Percentiles rank a stretch among this genome's conserved stretches.
Conservation (phyloP, 2,329 filamentous ascomycete species). For the Aureobasidium subglaciale region DNA sequence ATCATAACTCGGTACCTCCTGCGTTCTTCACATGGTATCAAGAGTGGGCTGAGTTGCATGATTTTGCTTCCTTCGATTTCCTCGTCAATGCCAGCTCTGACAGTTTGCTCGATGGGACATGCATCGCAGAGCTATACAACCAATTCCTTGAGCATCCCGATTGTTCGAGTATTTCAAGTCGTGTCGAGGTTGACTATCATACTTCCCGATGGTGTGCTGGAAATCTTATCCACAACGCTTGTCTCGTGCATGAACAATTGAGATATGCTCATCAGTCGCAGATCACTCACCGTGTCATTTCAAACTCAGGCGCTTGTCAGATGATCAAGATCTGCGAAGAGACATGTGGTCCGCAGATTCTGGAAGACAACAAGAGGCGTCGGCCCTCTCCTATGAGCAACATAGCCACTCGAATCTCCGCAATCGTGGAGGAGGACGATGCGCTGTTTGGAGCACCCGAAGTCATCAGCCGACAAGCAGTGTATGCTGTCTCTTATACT, state of each 20-base stretch:
- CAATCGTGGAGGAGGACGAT: slow-evolving; percentile 44
- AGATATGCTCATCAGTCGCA: slow-evolving; percentile 45
- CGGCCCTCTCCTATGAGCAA: slow-evolving; percentile 44
- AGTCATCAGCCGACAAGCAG: slow-evolving; percentile 41
- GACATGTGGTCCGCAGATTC: slow-evolving; percentile 26
- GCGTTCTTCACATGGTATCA: slow-evolving; percentile 16
- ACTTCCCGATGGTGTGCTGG: slow-evolving; percentile 35
- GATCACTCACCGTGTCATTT: slow-evolving; percentile 45
- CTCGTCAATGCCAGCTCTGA: slow-evolving; percentile 27
- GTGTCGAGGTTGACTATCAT: slow-evolving; percentile 43
- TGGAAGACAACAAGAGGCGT: slow-evolving; percentile 43
- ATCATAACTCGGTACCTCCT: not conserved
- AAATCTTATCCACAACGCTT: slow-evolving; percentile 35
- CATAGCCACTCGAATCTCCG: slow-evolving; percentile 44
- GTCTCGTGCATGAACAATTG: not conserved
- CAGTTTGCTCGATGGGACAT: slow-evolving; percentile 42
- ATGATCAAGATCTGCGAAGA: slow-evolving; percentile 44
- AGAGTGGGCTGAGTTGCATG: slow-evolving; percentile 4
- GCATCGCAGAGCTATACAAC: slow-evolving; percentile 39
- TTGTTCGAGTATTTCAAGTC: slow-evolving; percentile 43
- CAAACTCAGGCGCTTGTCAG: slow-evolving; percentile 45
- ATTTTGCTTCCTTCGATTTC: slow-evolving; percentile 12
- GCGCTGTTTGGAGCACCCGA: slow-evolving; percentile 35
- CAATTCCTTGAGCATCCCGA: slow-evolving; percentile 33
- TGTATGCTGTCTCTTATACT: slow-evolving; percentile 42